Percentiles rank a stretch among this genome's conserved stretches.
Conservation (phyloP, 768 basidiomycete species). For the Xerocomellus chrysenteron region DNA sequence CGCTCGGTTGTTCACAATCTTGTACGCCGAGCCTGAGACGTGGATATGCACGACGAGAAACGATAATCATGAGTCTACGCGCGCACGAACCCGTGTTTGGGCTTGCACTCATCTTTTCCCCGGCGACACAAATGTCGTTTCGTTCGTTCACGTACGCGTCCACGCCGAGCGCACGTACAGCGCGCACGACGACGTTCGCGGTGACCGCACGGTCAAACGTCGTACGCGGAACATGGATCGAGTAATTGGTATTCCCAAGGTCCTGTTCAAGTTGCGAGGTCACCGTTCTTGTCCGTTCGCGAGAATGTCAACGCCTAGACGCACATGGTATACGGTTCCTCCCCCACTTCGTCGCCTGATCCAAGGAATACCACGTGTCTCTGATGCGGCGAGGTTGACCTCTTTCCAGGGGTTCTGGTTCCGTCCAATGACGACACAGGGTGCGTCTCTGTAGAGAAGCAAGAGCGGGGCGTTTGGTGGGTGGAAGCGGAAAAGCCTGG, state of each 20-base stretch:
- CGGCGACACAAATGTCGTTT: slow-evolving; percentile 85
- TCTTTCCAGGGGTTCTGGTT: slow-evolving; percentile 99
- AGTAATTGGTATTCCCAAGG: slow-evolving; percentile 95
- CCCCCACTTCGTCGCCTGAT: slow-evolving; percentile 88
- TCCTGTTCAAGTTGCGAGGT: slow-evolving; percentile 53
- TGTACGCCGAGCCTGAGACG: slow-evolving; percentile 98
- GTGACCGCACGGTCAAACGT: slow-evolving; percentile 80
- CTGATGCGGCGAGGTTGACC: slow-evolving; percentile 68
- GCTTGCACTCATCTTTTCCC: slow-evolving; percentile 77
- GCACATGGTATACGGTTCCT: slow-evolving; percentile 93
- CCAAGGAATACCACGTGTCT: slow-evolving; percentile 59
- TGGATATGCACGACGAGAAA: slow-evolving; percentile 34
- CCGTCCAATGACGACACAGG: slow-evolving; percentile 90
- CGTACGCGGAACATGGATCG: slow-evolving; percentile 81
- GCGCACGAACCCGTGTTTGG: neutral
- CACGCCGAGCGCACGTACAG: slow-evolving; percentile 74
- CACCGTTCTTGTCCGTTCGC: neutral
- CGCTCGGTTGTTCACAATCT: slow-evolving; percentile 84
- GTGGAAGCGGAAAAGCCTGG: slow-evolving; percentile 80
- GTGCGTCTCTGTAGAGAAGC: slow-evolving; percentile 81
- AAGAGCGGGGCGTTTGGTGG: slow-evolving; percentile 67
- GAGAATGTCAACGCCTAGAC: slow-evolving; percentile 24
- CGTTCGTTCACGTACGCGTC: slow-evolving; percentile 81
- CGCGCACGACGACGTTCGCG: slow-evolving; percentile 72
- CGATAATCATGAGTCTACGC: neutral